Evolutionary conservation across 2,329 filamentous ascomycete species (phyloP).

Genomic region (Mycosphaerelloides madeirae): DNA sequence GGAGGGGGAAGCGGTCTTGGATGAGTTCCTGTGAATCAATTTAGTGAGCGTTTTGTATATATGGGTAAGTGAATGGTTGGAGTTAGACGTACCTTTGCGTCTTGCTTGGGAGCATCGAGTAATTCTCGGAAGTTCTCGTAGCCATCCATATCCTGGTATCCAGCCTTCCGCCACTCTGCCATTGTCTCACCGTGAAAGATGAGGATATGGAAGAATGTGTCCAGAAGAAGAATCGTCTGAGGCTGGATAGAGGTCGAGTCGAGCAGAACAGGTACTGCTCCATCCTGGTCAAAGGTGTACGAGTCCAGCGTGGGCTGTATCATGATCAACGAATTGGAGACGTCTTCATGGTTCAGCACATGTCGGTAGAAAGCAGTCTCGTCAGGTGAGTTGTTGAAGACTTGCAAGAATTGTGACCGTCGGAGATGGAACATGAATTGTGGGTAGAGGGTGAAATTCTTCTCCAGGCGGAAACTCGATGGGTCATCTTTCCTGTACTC

Average conservation of each 20-base stretch:
- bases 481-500: slow-evolving; percentile 98
- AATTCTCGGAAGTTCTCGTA: slow-evolving; percentile 93
- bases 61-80: neutral
- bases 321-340: slow-evolving; percentile 95
- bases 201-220: slow-evolving; percentile 98
- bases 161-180: slow-evolving; percentile 95
- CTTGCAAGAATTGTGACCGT: slow-evolving; percentile 93
- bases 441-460: slow-evolving; percentile 98
- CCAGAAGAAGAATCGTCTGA: slow-evolving; percentile 85
- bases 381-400: slow-evolving; percentile 99
- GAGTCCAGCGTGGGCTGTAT: slow-evolving; percentile 97
- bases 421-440: slow-evolving; percentile 99
- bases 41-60: no score
- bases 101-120: slow-evolving; percentile 90
- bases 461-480: slow-evolving; percentile 91
- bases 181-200: slow-evolving; percentile 99
- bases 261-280: slow-evolving; percentile 84
- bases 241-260: slow-evolving; percentile 96
- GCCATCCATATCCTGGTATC: slow-evolving; percentile 95
- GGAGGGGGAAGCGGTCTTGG: slow-evolving; percentile 94
- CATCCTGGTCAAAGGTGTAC: slow-evolving; percentile 94
- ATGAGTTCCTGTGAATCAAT: slow-evolving; percentile 73
- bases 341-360: slow-evolving; percentile 94
- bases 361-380: slow-evolving; percentile 99
- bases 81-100: slow-evolving; percentile 74